These are phyloP conservation scores for Elongisporangium undulatum DNA, from an alignment of 352 stramenopile genomes.

Conservation along the genomic window DNA sequence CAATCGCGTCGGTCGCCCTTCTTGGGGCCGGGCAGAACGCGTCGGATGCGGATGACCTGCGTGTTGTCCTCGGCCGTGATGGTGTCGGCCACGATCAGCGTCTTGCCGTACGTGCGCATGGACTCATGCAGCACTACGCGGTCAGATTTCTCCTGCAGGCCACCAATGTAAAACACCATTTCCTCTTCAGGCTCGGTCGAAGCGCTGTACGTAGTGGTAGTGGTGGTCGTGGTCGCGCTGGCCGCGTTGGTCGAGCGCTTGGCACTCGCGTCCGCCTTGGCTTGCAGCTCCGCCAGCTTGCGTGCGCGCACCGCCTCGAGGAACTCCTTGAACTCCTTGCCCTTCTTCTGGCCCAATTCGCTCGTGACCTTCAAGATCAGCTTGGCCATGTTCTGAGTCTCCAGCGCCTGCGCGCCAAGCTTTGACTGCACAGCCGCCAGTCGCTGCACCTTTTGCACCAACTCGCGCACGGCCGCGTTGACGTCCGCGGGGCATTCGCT, in stretches of 20 bases:
- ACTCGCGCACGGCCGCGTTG: constrained; percentile 10
- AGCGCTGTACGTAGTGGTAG: not conserved
- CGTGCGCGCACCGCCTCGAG: constrained; percentile 13
- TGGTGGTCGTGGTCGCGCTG: not conserved
- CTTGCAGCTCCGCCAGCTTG: constrained; percentile 31
- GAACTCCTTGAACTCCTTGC: constrained; percentile 72
- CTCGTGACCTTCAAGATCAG: constrained; percentile 44
- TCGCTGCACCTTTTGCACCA: constrained; percentile 24
- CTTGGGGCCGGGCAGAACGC: constrained; percentile 26
- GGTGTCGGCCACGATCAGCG: constrained; percentile 81
- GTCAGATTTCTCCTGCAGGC: constrained; percentile 84
- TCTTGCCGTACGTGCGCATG: constrained; percentile 77
- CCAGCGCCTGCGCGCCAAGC: constrained; percentile 25
- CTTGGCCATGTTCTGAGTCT: constrained; percentile 39
- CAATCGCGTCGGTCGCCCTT: constrained; percentile 65
- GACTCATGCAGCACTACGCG: constrained; percentile 90
- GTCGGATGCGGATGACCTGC: constrained; percentile 69
- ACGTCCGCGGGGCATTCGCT: not conserved
- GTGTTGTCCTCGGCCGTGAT: constrained; percentile 79
- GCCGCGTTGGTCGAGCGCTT: not conserved
- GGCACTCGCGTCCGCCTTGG: constrained; percentile 23
- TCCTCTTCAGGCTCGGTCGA: constrained; percentile 16
- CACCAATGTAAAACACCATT: constrained; percentile 71
- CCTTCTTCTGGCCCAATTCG: constrained; percentile 62
- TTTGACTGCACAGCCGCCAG: constrained; percentile 9